Evolutionary conservation across 768 basidiomycete genomes (phyloP).

Genomic region (Mycena metata): DNA sequence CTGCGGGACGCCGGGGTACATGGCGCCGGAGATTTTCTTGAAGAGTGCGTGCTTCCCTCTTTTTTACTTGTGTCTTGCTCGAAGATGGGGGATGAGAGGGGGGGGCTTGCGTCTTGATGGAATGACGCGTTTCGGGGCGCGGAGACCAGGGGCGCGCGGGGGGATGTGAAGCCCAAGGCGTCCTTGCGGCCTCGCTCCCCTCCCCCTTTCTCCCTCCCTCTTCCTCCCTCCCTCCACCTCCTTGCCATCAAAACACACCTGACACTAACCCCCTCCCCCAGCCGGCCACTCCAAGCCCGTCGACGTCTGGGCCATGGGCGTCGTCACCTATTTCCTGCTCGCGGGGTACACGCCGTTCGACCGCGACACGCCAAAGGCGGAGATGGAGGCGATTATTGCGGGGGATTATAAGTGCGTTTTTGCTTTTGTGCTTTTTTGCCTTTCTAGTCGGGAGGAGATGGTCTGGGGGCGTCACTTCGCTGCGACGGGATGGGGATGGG

Average conservation of each 20-base stretch:
- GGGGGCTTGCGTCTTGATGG: too few species aligned
- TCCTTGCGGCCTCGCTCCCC: too few species aligned
- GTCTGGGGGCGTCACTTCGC: too few species aligned
- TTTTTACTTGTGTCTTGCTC: background rate
- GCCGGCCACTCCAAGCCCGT: slow-evolving; percentile 96
- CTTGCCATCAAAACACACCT: too few species aligned
- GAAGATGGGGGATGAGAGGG: too few species aligned
- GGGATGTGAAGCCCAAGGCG: too few species aligned
- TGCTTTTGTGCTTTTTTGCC: too few species aligned
- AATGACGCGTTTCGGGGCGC: too few species aligned
- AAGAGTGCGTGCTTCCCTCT: slow-evolving; percentile 67
- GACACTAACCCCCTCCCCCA: slow-evolving; percentile 43
- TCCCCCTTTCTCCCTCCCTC: background rate
- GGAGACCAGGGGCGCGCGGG: too few species aligned
- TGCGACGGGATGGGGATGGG: too few species aligned
- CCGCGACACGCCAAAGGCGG: slow-evolving; percentile 86
- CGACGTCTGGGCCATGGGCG: slow-evolving; percentile 98
- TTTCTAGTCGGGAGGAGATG: too few species aligned
- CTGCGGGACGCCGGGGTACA: slow-evolving; percentile 96
- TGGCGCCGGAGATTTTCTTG: slow-evolving; percentile 97
- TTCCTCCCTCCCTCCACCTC: too few species aligned
- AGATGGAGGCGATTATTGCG: slow-evolving; percentile 95
- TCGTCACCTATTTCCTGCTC: slow-evolving; percentile 97
- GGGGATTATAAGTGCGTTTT: slow-evolving; percentile 79
- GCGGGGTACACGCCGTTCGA: slow-evolving; percentile 97